Percentiles rank a stretch among this genome's conserved stretches.
Evolutionary conservation across 2,329 filamentous ascomycete genomes (phyloP).

Genomic region (Aspergillus pseudonomiae): DNA sequence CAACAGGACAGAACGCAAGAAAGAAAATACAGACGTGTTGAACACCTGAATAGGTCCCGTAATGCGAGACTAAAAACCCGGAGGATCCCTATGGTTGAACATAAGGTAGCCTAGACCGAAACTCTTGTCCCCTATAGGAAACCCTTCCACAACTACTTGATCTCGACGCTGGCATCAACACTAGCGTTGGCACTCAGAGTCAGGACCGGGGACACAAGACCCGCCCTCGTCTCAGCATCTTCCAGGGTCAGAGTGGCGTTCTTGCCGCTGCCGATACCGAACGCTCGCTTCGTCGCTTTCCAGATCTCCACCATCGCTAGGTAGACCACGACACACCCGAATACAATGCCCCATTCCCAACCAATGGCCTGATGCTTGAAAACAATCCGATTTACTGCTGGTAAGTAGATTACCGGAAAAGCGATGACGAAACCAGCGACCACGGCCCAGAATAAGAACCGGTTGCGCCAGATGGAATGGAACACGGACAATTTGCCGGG

Average conservation of each 20-base stretch:
- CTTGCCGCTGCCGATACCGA: slow-evolving; percentile 38
- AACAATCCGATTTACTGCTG: slow-evolving; percentile 64
- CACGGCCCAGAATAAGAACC: slow-evolving; percentile 70
- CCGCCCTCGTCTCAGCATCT: slow-evolving; percentile 38
- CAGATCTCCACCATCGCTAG: slow-evolving; percentile 64
- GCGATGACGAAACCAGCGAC: slow-evolving; percentile 57
- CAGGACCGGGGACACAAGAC: slow-evolving; percentile 28
- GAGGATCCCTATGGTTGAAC: slow-evolving; percentile 15
- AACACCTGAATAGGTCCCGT: slow-evolving; percentile 4
- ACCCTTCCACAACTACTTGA: slow-evolving; percentile 20
- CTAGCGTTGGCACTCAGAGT: slow-evolving; percentile 31
- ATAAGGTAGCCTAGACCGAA: neutral
- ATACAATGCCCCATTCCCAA: slow-evolving; percentile 72
- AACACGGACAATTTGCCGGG: slow-evolving; percentile 68
- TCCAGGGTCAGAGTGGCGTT: slow-evolving; percentile 33
- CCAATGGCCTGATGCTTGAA: slow-evolving; percentile 67
- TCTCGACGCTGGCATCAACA: slow-evolving; percentile 26
- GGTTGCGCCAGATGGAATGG: slow-evolving; percentile 68
- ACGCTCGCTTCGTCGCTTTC: slow-evolving; percentile 64
- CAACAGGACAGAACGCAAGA: neutral
- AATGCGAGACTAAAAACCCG: neutral
- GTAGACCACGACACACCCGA: slow-evolving; percentile 62
- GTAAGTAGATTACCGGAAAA: slow-evolving; percentile 67
- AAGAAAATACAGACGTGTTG: slow-evolving; percentile 18
- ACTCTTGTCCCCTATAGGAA: neutral